Base-by-base conservation (phyloP, 192 early-diverging fungal species). In the Mortierella alpina region DNA sequence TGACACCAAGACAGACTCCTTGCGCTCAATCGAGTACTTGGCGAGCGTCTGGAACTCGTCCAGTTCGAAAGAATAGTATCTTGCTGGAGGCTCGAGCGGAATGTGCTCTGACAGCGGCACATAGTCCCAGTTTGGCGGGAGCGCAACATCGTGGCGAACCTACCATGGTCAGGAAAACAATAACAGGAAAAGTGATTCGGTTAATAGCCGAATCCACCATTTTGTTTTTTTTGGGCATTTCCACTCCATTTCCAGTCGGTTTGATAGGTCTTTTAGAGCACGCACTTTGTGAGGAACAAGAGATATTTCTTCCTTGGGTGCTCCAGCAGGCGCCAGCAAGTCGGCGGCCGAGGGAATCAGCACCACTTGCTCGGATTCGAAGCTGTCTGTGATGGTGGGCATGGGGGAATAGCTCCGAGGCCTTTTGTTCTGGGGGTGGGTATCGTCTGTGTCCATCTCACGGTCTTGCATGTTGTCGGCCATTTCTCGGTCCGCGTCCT, bases 21-120 rank as follows among this genome's bases (percentile, higher is more conserved):
- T 88, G 70, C 95, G 87, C 70, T 98, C 88, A 58, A 99, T 99
- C 59, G 92, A 95, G 80, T 89, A 85, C 20, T 97, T 92, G 4
- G 97, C 89, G 17, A 93, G 92, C 46, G 89, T 85, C 83, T 99
- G 97, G 86, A 99, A 99, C 52, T 96, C 95, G 91, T 99, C 97
- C 49, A 99, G 88, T 14, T 87, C 90, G 73, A 97, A 97, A 17
- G 94, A 94, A 72, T 97, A 99, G 1, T 88, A 89, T 15, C 97
- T 90, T 3, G 94, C 95, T 4, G 97, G 96, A n/a, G 91, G 86
- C 14, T 82, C 88, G 46, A 92, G 93, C 11, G 91, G 86, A 3
- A 93, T 91, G 58, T 98, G 95, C 82, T 97, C 87, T 23, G 94
- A 90, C 17, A 99, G 86, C 10, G 96, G 96, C 15, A 92, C 84